These are phyloP conservation scores for Suillus ampliporus DNA, from an alignment of 768 basidiomycete genomes.

Conservation along the genomic window DNA sequence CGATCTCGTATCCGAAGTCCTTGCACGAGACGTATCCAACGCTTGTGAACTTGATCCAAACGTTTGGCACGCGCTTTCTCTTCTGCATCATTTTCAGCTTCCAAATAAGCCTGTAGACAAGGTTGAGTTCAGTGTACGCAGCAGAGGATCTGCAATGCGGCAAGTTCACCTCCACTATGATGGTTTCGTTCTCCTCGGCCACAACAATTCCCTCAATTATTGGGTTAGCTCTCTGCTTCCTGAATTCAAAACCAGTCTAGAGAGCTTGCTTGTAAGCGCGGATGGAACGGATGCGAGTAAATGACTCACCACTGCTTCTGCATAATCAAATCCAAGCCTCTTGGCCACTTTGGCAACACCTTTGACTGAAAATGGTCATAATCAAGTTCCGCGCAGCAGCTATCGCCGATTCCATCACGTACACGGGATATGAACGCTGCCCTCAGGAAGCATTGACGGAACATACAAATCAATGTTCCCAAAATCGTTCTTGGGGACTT, in stretches of 20 bases:
- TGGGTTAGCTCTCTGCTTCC: conserved; percentile 87
- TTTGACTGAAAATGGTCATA: conserved; percentile 58
- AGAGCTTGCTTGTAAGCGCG: conserved; percentile 10
- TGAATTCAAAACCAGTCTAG: conserved; percentile 96
- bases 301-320: conserved; percentile 89
- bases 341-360: conserved; percentile 89
- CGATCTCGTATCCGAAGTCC: conserved; percentile 87
- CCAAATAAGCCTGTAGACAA: conserved; percentile 76
- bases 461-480: conserved; percentile 98
- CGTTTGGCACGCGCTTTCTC: conserved; percentile 78
- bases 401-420: conserved; percentile 41
- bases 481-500: conserved; percentile 93
- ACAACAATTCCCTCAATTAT: conserved; percentile 86
- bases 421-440: conserved; percentile 92
- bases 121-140: conserved; percentile 4
- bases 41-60: conserved; percentile 81
- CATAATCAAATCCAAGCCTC: conserved; percentile 85
- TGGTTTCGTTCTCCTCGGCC: conserved; percentile 77
- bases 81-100: conserved; percentile 76
- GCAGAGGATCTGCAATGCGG: conserved; percentile 13
- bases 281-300: conserved; percentile 17
- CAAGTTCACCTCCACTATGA: conserved; percentile 70
- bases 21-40: conserved; percentile 87
- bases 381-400: conserved; percentile 17
- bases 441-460: conserved; percentile 90